Conservation (phyloP, 2,329 filamentous ascomycete genomes). For the Lachnellula arida region DNA sequence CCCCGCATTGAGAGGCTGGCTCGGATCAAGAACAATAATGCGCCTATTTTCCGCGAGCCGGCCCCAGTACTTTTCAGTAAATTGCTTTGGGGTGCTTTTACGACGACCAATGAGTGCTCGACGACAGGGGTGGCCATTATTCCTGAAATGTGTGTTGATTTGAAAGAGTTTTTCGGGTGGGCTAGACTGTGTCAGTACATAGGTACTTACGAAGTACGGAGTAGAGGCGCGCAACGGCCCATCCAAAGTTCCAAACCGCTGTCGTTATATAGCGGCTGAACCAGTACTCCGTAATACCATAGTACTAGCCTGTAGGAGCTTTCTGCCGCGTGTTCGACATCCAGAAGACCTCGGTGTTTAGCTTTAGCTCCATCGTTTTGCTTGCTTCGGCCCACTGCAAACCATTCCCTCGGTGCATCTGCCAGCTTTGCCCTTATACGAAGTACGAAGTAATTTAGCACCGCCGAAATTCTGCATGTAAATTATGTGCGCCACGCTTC, state of each 20-base stretch:
- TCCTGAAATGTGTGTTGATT: too few species aligned
- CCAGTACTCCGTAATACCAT: too few species aligned
- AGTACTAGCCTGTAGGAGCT: too few species aligned
- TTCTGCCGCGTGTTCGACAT: too few species aligned
- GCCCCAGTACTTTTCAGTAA: conserved; percentile 2
- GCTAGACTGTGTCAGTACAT: too few species aligned
- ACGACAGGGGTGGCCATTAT: neutral
- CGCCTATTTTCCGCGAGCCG: conserved; percentile 16
- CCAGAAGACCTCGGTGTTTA: too few species aligned
- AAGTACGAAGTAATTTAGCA: neutral
- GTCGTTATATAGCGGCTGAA: too few species aligned
- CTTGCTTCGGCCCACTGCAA: neutral
- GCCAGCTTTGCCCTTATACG: neutral
- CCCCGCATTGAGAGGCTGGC: neutral
- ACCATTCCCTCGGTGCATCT: neutral
- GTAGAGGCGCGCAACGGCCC: too few species aligned
- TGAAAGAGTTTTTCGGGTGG: too few species aligned
- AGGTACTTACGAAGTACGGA: too few species aligned
- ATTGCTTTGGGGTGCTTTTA: neutral
- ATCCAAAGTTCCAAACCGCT: too few species aligned
- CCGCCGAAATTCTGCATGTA: neutral
- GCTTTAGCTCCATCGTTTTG: too few species aligned
- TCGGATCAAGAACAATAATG: conserved; percentile 11
- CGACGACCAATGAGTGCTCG: neutral
- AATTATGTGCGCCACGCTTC: neutral